Base-by-base conservation (phyloP, 2,329 filamentous ascomycete genomes). In the Tolypocladium album region DNA sequence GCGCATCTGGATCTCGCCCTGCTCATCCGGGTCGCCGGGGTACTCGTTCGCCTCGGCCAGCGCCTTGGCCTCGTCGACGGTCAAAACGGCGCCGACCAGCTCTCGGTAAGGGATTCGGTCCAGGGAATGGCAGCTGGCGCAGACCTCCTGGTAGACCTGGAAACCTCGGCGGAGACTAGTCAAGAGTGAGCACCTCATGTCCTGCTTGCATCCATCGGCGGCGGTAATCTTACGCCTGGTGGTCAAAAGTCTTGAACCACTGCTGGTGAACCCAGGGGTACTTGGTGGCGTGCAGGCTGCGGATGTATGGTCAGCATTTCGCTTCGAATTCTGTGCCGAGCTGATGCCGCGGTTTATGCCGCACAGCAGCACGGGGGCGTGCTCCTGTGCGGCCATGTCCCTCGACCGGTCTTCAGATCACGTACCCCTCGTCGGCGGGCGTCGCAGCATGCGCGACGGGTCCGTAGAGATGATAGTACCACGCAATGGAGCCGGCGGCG, bases 91-190 rank as follows among this genome's bases (percentile, higher is more conserved):
- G 75, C 94, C 94, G 71, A 99, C 94, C 64, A 97, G 84, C 61
- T 89, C 73, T 76, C 94, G 91, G 85, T 95, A 99, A 62, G 94
- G 93, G 62, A 99, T 86, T 81, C 94, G 90, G 78, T 82, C 88
- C 65, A 99, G 88, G 64, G 94, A 99, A 84, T 99, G 94, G 86
- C 94, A 99, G 70, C 91, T 91, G 64, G 92, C 87, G 84, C 94
- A 99, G 72, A 99, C 94, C 81, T 99, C 94, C 69, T 88, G 91
- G 84, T 99, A 99, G 74, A 99, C 94, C 81, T 96, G 92, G 87
- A 97, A 99, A 79, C 94, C 94, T 82, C 94, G 92, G 77, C 94
- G 94, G 67, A 99, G 92, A 71, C 92, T 96, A 67, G 40, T 22
- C n/a, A 17, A 39, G 34, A 17, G 56, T 61, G 24, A 53, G 53